A percentile compares a stretch with the other conserved stretches of the same genome.
These are phyloP conservation scores for Ascobolus immersus DNA, from an alignment of 495 filamentous ascomycete genomes.

Conservation along the genomic window DNA sequence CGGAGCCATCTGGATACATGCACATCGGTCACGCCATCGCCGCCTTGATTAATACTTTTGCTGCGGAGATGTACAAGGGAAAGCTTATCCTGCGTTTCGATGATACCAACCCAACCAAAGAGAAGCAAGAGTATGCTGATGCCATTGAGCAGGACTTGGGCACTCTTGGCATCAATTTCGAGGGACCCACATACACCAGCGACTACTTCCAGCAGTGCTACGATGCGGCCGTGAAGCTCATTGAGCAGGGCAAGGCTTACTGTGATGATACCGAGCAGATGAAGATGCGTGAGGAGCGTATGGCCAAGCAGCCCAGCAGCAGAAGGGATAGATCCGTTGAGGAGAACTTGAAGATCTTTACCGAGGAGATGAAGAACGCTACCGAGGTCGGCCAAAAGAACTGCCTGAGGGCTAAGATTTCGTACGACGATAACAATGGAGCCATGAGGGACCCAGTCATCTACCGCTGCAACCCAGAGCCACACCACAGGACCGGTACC, in stretches of 20 bases:
- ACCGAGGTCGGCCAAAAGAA: conserved; percentile 48
- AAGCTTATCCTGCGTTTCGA: conserved; percentile 66
- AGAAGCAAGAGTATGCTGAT: conserved; percentile 79
- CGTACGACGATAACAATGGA: conserved; percentile 58
- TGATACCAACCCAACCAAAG: conserved; percentile 82
- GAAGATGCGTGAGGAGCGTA: conserved; percentile 48
- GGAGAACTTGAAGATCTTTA: conserved; percentile 50
- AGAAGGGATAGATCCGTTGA: conserved; percentile 53
- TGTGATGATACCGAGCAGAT: conserved; percentile 74
- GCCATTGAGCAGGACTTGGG: conserved; percentile 65
- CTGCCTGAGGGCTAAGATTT: conserved; percentile 79
- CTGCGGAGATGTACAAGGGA: conserved; percentile 71
- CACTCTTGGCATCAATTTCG: conserved; percentile 64
- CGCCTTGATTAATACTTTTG: conserved; percentile 78
- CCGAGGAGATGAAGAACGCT: conserved; percentile 64
- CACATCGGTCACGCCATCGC: conserved; percentile 91
- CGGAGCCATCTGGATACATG: conserved; percentile 78
- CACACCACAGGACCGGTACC: conserved; percentile 69
- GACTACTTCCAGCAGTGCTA: conserved; percentile 83
- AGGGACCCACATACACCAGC: conserved; percentile 51
- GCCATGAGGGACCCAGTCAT: conserved; percentile 80
- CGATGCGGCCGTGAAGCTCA: conserved; percentile 47
- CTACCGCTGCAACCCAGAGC: conserved; percentile 61
- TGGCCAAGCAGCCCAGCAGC: conserved; percentile 46
- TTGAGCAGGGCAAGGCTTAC: conserved; percentile 67